These are phyloP conservation scores for Scheffersomyces cryptocercus DNA, from an alignment of 1,139 yeast species.

Conservation along the genomic window DNA sequence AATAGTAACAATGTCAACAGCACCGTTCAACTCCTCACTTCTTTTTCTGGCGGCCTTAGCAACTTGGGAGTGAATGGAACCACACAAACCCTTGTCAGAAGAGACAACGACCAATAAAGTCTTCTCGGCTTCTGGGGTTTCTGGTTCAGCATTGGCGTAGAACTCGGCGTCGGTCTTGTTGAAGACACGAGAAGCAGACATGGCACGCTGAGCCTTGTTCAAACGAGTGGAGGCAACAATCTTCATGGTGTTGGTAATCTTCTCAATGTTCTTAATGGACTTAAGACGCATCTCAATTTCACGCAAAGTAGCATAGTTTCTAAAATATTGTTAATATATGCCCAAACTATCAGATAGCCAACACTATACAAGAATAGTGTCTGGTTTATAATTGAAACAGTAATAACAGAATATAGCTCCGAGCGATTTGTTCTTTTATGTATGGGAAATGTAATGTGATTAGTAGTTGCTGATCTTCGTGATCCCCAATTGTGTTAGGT, in stretches of 20 bases:
- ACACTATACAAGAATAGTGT: background rate
- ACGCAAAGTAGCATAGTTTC: constrained; percentile 97
- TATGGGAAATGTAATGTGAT: too few relatives aligned
- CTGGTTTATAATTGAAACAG: background rate
- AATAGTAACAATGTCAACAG: constrained; percentile 79
- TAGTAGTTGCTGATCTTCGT: too few relatives aligned
- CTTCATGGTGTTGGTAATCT: constrained; percentile 99
- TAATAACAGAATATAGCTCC: background rate
- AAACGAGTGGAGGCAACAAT: constrained; percentile 98
- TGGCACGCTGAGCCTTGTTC: constrained; percentile 94
- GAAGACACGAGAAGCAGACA: constrained; percentile 85
- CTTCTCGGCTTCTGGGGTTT: constrained; percentile 52
- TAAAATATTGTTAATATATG: constrained; percentile 26
- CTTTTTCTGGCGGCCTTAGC: constrained; percentile 83
- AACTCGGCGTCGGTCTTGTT: constrained; percentile 80
- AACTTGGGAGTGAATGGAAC: constrained; percentile 93
- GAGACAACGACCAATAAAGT: constrained; percentile 84
- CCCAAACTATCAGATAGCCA: background rate
- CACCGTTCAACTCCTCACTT: constrained; percentile 58
- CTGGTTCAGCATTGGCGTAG: constrained; percentile 79
- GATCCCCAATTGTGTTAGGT: too few relatives aligned
- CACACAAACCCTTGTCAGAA: constrained; percentile 98
- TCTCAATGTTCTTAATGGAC: constrained; percentile 97
- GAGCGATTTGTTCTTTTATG: too few relatives aligned
- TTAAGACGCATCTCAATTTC: constrained; percentile 98